Percentiles rank a stretch among this genome's conserved stretches.
Evolutionary conservation across 169 alveolate genomes (phyloP).

Genomic region (Toxoplasma gondii): DNA sequence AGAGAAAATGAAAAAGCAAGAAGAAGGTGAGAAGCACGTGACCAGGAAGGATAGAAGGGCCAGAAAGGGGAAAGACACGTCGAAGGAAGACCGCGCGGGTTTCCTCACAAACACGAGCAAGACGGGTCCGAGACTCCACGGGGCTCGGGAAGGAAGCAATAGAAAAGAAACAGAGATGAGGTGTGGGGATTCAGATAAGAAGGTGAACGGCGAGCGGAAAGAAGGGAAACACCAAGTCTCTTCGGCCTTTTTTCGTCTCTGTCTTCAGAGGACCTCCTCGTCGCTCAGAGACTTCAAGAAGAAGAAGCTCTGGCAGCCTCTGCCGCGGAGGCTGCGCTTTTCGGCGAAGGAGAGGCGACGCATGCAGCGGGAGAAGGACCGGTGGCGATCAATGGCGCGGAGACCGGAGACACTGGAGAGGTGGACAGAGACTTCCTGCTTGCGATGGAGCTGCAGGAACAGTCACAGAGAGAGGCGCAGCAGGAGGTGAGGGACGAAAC

Average conservation of each 20-base stretch:
- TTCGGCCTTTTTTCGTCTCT: background rate
- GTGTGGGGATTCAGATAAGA: too few relatives aligned
- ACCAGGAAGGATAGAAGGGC: too few relatives aligned
- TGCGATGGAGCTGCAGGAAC: constrained; percentile 13
- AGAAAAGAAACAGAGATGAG: too few relatives aligned
- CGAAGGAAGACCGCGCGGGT: too few relatives aligned
- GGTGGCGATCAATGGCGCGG: background rate
- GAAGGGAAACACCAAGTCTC: background rate
- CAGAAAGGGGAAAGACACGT: too few relatives aligned
- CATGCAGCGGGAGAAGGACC: background rate
- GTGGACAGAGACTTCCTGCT: constrained; percentile 3
- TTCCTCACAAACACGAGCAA: too few relatives aligned
- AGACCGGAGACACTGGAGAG: background rate
- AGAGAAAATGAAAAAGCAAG: too few relatives aligned
- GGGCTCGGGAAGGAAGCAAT: too few relatives aligned
- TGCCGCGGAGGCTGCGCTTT: background rate
- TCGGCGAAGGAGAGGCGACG: background rate
- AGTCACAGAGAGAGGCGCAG: constrained; percentile 3
- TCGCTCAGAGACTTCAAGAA: constrained; percentile 5
- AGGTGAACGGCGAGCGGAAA: too few relatives aligned
- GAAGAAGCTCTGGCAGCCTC: constrained; percentile 8
- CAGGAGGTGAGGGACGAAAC: background rate
- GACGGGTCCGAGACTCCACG: too few relatives aligned
- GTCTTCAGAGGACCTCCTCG: background rate
- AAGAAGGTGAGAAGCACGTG: too few relatives aligned